Conservation (phyloP, 768 basidiomycete genomes). For the Peribolospora baueri region DNA sequence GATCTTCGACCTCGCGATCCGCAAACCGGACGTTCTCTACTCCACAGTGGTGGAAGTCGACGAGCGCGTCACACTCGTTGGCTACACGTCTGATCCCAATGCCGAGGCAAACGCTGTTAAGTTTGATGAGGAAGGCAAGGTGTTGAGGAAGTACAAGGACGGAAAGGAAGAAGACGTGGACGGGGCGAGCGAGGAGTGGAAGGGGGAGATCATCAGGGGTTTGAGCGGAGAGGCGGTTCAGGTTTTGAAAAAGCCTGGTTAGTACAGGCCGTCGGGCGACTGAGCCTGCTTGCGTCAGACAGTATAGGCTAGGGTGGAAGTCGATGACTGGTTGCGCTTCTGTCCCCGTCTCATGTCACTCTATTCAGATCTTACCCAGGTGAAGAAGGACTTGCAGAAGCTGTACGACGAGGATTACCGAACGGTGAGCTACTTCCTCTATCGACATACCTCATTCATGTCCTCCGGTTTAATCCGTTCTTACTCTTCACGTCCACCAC, state of each 20-base stretch:
- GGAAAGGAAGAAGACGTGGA: conserved; percentile 51
- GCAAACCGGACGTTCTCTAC: conserved; percentile 30
- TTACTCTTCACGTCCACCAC: too few species aligned
- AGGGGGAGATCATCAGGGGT: conserved; percentile 42
- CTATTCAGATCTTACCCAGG: conserved; percentile 27
- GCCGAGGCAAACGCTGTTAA: conserved; percentile 49
- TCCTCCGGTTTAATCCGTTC: too few species aligned
- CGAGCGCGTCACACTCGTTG: conserved; percentile 81
- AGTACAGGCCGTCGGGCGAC: background rate
- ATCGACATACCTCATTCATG: too few species aligned
- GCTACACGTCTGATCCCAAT: conserved; percentile 71
- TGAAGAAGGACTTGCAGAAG: conserved; percentile 37
- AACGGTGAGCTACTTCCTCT: too few species aligned
- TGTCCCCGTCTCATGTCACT: background rate
- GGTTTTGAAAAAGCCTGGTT: conserved; percentile 49
- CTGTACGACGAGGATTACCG: conserved; percentile 64
- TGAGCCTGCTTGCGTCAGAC: too few species aligned
- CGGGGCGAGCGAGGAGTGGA: conserved; percentile 31
- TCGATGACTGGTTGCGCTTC: too few species aligned
- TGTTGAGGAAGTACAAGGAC: conserved; percentile 45
- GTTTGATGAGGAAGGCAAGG: conserved; percentile 47
- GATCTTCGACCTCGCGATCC: conserved; percentile 85
- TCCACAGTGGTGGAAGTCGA: conserved; percentile 50
- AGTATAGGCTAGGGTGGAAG: too few species aligned
- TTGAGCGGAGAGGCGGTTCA: conserved; percentile 73